Evolutionary conservation across 2,329 filamentous ascomycete genomes (phyloP), one percentile per base, ranked within the genome.

Genomic region (Hymenoscyphus fraxineus): DNA sequence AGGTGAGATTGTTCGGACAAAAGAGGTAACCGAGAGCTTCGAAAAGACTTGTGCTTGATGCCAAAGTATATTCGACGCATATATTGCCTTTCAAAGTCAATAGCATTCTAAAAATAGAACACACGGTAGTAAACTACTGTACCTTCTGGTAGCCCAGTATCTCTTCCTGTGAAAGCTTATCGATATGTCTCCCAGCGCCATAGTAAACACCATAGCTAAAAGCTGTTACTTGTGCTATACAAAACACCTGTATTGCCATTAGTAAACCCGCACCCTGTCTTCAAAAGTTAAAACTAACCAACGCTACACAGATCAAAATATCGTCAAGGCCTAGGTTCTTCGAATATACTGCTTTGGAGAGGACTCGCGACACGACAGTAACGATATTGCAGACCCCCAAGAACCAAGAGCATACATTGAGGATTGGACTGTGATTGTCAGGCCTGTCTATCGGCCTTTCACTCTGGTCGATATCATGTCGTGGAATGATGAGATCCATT

Each of bases 11-110:
- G 65, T 61, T 16, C 47, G 60, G n/a, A 72, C 58, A n/a, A 71
- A 68, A 44, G 63, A 62, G 38, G 67, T 58, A 31, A 70, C 61
- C 6, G 71, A 72, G n/a, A 71, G 60, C 44, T 72, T 72, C 2
- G 70, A 64, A 40, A 72, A 60, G 40, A 32, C 27, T 27, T 64
- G 62, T 31, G 57, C 56, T 13, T 16, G 12, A 16, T 60, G 31
- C 38, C 51, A 64, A n/a, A 64, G 51, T 6, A 64, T 55, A 27
- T 64, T 59, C n/a, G 62, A 41, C 5, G 62, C 35, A 44, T 64
- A 64, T 1, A 56, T n/a, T 13, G 44, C 41, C 61, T 63, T 40
- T 13, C 6, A 27, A 59, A 38, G 55, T 35, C n/a, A 32, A 13
- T 27, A 16, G 3, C 22, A 31, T 16, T 32, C 6, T 19, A 31